These are phyloP conservation scores for Dactylellina sp. DNA, from an alignment of 2,329 filamentous ascomycete genomes.

Conservation along the genomic window DNA sequence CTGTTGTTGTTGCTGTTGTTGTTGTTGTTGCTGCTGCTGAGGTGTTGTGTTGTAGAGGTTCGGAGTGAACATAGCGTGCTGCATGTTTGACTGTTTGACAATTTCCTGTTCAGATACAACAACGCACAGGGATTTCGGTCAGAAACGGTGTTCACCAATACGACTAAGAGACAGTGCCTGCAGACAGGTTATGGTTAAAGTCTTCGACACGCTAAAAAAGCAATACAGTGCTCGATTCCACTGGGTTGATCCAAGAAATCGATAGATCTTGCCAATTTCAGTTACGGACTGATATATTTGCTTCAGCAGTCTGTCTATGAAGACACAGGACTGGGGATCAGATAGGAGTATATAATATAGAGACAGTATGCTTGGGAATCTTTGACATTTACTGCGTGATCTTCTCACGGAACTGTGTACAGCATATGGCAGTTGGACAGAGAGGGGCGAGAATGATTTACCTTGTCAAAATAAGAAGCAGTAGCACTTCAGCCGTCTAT, in stretches of 20 bases:
- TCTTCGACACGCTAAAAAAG: constrained; percentile 22
- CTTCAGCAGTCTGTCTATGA: constrained; percentile 3
- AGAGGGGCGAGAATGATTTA: constrained; percentile 21
- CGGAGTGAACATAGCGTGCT: constrained; percentile 48
- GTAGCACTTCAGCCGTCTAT: constrained; percentile 18
- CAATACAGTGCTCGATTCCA: constrained; percentile 25
- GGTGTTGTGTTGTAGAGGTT: constrained; percentile 44
- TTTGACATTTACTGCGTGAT: constrained; percentile 21
- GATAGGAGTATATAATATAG: background rate
- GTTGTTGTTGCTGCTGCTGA: constrained; percentile 24
- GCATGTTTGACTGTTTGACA: constrained; percentile 55
- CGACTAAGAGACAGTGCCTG: background rate
- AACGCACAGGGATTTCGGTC: constrained; percentile 24
- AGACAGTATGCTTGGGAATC: background rate
- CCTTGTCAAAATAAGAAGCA: constrained; percentile 29
- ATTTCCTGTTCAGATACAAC: constrained; percentile 30
- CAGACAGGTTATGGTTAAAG: constrained; percentile 1
- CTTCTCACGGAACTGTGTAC: constrained; percentile 31
- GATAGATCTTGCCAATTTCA: constrained; percentile 7
- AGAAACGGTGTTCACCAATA: constrained; percentile 21
- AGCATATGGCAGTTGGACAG: constrained; percentile 16
- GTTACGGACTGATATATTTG: background rate
- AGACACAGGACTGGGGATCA: constrained; percentile 10
- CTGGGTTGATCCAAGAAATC: background rate
- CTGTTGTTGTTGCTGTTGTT: constrained; percentile 32